phyloP scores from a whole-genome alignment of 2,329 filamentous ascomycete species.

The Aspergillus pseudonomiae region DNA sequence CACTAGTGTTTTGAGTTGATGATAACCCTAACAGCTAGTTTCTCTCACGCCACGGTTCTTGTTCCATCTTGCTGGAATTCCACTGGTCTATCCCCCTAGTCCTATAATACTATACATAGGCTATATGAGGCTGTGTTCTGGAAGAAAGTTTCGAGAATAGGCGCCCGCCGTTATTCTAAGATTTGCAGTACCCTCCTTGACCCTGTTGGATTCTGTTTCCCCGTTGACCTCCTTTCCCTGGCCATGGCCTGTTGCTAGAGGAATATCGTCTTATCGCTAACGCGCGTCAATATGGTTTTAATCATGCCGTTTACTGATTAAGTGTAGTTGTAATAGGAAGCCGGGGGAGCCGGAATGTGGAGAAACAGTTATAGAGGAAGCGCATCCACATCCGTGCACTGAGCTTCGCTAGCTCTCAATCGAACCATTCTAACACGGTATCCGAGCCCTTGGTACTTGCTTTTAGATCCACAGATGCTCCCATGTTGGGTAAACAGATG shows the following conservation, averaged over 20 bases:
- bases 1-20: background rate
- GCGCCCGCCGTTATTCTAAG: background rate
- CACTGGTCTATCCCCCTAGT: background rate
- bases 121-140: background rate
- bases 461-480: background rate
- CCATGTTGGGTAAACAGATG: background rate
- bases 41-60: background rate
- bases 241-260: background rate
- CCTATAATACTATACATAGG: background rate
- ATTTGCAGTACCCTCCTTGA: background rate
- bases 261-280: background rate
- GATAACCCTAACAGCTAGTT: background rate
- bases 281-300: background rate
- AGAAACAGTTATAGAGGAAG: background rate
- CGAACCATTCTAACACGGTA: background rate
- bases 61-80: background rate
- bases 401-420: too few species aligned
- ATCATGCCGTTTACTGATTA: conserved; percentile 4
- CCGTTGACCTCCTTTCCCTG: background rate
- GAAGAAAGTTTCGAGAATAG: background rate
- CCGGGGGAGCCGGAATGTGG: background rate
- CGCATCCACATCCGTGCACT: background rate
- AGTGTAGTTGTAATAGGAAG: background rate
- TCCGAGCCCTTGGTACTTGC: background rate
- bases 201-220: background rate